Base-by-base conservation (phyloP, 75 land plant genomes). In the Selaginella tamariscina region DNA sequence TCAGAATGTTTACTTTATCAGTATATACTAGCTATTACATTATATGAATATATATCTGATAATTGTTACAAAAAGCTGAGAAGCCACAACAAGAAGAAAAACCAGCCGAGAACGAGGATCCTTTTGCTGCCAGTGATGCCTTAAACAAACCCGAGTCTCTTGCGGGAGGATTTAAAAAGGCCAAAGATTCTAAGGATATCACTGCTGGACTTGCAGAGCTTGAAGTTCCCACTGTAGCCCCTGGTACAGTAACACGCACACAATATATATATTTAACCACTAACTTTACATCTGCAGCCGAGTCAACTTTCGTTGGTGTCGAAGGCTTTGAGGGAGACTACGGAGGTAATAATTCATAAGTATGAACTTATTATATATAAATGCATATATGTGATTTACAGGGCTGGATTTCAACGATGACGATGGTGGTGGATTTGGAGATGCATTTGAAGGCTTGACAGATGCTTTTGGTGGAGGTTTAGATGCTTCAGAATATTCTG, bases 271-370 rank as follows among this genome's bases (percentile, higher is more conserved):
- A 24, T 20, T 20, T 65, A 0, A 32, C 18, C 9, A 8, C 24
- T 44, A 26, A 23, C 32, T 1, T 32, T 18, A 62, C 62, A 23
- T 31, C 29, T 54, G 30, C 71, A 69, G 70, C 73, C 24, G 72
- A 72, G 57, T 77, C 87, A 0, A 83, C 85, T 0, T 71, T 70
- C 64, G 80, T 88, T 31, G 82, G 74, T 20, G 87, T 89, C 24
- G 87, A 88, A 55, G 97, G 97, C 0, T 92, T 92, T 69, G 97
- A 92, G 75, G 97, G 97, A 31, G 82, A 92, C 28, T 92, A 92
- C 74, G 97, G 97, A 32, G 97, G 97, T n/a, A n/a, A n/a, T n/a
- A n/a, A n/a, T n/a, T n/a, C n/a, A n/a, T n/a, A n/a, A n/a, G n/a
- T n/a, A n/a, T n/a, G n/a, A n/a, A n/a, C n/a, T n/a, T n/a, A n/a